Conservation (phyloP, 805 yeast species). For the Wickerhamomyces bovis region DNA sequence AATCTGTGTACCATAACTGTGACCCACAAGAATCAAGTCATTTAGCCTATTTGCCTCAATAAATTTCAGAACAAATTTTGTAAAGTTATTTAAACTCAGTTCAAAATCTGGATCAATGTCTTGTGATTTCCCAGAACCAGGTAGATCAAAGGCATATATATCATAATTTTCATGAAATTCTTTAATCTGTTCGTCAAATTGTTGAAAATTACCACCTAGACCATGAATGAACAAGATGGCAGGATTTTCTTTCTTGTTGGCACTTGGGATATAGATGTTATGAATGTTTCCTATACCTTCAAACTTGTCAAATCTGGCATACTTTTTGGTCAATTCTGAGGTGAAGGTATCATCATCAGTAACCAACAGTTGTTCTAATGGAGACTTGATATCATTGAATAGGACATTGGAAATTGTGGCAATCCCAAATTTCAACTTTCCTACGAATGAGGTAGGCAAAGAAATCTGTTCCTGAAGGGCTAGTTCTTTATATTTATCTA, state of each 20-base stretch:
- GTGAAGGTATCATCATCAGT: slow-evolving; percentile 15
- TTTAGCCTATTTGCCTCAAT: slow-evolving; percentile 6
- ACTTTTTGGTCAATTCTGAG: slow-evolving; percentile 8
- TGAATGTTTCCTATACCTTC: slow-evolving; percentile 12
- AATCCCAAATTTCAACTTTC: neutral
- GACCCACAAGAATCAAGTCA: slow-evolving; percentile 49
- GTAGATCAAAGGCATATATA: slow-evolving; percentile 70
- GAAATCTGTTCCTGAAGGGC: slow-evolving; percentile 14
- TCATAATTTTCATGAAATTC: slow-evolving; percentile 56
- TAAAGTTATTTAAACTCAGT: slow-evolving; percentile 14
- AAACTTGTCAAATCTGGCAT: slow-evolving; percentile 6
- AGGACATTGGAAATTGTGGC: slow-evolving; percentile 1
- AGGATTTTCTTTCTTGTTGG: slow-evolving; percentile 3
- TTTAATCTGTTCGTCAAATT: slow-evolving; percentile 65
- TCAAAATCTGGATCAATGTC: slow-evolving; percentile 4
- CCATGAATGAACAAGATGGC: slow-evolving; percentile 74
- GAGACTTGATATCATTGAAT: slow-evolving; percentile 4
- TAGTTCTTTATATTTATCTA: slow-evolving; percentile 9
- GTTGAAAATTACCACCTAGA: slow-evolving; percentile 83
- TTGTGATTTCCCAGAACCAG: slow-evolving; percentile 66
- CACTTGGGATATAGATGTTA: slow-evolving; percentile 9
- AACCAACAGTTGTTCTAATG: slow-evolving; percentile 13
- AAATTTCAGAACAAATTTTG: slow-evolving; percentile 9
- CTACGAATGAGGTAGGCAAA: neutral
- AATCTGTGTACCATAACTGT: slow-evolving; percentile 67